Percentiles rank a stretch among this genome's conserved stretches.
These are phyloP conservation scores for Teratosphaeria gauchensis DNA, from an alignment of 2,329 filamentous ascomycete species.

Conservation along the genomic window DNA sequence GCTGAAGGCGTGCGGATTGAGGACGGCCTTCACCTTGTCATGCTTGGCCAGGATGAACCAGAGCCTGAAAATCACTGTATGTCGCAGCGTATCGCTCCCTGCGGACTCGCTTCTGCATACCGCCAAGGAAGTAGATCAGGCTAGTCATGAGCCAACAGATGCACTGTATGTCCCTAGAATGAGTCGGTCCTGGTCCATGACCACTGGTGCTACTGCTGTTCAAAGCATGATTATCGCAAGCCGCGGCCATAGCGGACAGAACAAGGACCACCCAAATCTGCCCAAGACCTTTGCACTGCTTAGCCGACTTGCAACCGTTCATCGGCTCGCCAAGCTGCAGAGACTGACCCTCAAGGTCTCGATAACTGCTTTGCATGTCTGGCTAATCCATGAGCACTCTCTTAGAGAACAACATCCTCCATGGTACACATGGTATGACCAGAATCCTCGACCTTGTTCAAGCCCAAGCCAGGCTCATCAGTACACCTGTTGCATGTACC, in stretches of 20 bases:
- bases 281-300: background rate
- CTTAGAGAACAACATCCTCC: too few relatives aligned
- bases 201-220: background rate
- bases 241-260: background rate
- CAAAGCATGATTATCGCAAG: background rate
- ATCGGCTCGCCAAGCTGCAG: background rate
- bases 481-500: background rate
- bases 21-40: background rate
- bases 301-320: background rate
- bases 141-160: background rate
- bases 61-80: too few relatives aligned
- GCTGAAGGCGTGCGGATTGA: background rate
- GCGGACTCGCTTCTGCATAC: too few relatives aligned
- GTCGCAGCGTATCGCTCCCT: too few relatives aligned
- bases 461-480: background rate
- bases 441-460: background rate
- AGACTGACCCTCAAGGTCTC: background rate
- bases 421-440: background rate
- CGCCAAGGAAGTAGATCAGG: background rate
- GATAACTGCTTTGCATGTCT: background rate
- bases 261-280: background rate
- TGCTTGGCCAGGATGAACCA: too few relatives aligned
- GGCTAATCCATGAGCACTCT: too few relatives aligned
- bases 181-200: background rate
- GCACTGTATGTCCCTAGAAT: background rate